Conservation (phyloP, 164 flowering plant genomes). For the Aristolochia californica region DNA sequence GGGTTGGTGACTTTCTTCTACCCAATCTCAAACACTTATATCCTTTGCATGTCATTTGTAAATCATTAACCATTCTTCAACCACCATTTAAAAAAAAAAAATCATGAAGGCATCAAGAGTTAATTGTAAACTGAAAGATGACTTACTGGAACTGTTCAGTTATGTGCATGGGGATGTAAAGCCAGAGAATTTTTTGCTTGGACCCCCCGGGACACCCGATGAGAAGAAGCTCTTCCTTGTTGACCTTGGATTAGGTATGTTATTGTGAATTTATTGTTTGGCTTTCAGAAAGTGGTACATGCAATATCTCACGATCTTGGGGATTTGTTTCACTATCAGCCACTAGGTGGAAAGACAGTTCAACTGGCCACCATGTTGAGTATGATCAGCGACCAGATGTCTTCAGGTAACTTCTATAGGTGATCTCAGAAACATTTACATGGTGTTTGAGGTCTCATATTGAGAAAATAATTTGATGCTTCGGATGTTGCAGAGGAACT, state of each 20-base stretch:
- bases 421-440: not conserved
- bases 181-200: conserved; percentile 95
- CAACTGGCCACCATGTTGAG: conserved; percentile 72
- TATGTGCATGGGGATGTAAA: conserved; percentile 97
- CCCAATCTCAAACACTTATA: not conserved
- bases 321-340: conserved; percentile 31
- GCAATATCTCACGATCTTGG: not conserved
- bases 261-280: not conserved
- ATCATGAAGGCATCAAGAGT: not conserved
- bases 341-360: conserved; percentile 67
- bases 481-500: conserved; percentile 57
- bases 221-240: conserved; percentile 84
- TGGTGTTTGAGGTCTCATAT: no score
- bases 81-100: no score
- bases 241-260: conserved; percentile 87
- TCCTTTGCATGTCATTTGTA: not conserved
- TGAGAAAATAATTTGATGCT: no score
- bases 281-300: not conserved
- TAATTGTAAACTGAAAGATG: not conserved
- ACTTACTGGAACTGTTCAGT: conserved; percentile 19
- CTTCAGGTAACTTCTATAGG: conserved; percentile 39
- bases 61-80: no score
- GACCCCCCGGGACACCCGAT: conserved; percentile 72
- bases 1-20: conserved; percentile 10
- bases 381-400: conserved; percentile 97